phyloP scores from a whole-genome alignment of 148 eudicot species.

The Rheum nobile region DNA sequence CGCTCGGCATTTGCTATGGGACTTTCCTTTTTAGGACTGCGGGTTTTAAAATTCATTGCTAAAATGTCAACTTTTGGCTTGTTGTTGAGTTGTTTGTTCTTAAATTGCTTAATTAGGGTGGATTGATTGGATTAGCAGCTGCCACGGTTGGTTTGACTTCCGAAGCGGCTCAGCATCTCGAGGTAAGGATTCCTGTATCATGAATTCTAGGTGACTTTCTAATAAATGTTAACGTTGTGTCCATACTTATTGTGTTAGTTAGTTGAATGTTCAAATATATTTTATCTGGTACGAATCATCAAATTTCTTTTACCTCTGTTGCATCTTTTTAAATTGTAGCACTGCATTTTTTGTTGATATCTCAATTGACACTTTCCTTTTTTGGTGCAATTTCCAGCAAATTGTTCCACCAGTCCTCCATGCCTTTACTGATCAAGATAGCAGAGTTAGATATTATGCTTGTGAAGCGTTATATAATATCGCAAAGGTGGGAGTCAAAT shows the following conservation, averaged over 20 bases:
- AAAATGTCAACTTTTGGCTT: background rate
- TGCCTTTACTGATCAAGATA: slow-evolving; percentile 85
- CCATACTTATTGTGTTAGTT: background rate
- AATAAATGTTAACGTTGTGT: background rate
- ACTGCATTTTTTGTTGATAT: slow-evolving; percentile 5
- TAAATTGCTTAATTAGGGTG: slow-evolving; percentile 50
- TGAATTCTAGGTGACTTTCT: background rate
- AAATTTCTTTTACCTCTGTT: background rate
- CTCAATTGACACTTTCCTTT: slow-evolving; percentile 6
- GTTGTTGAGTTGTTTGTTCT: background rate
- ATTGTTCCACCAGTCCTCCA: slow-evolving; percentile 90
- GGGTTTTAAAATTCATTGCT: background rate
- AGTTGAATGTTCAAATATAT: background rate
- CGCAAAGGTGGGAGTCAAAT: slow-evolving; percentile 61
- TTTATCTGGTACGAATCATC: background rate
- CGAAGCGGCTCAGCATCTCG: slow-evolving; percentile 95
- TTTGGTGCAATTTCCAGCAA: slow-evolving; percentile 42
- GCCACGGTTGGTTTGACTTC: slow-evolving; percentile 86
- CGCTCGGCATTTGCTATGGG: background rate
- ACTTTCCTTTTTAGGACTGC: background rate
- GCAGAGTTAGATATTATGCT: slow-evolving; percentile 97
- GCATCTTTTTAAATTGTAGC: background rate
- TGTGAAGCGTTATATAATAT: slow-evolving; percentile 97
- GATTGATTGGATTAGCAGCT: slow-evolving; percentile 96
- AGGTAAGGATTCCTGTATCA: slow-evolving; percentile 28